These are phyloP conservation scores for Citeromyces siamensis DNA, from an alignment of 1,139 yeast species.

Conservation along the genomic window DNA sequence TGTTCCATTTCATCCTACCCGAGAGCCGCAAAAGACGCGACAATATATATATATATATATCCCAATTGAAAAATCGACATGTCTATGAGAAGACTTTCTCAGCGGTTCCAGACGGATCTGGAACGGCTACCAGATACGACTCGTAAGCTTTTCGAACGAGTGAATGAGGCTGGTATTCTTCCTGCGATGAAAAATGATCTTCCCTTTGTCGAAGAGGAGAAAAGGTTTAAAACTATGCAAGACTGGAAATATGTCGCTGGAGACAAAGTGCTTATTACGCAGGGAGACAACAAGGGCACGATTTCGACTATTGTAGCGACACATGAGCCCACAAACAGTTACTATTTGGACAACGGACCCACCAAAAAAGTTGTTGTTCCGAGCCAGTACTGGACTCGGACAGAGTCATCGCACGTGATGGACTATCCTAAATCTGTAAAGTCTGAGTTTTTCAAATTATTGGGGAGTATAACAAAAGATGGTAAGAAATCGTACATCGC, in stretches of 20 bases:
- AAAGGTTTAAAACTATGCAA: slow-evolving; percentile 23
- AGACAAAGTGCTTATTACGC: slow-evolving; percentile 51
- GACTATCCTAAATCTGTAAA: slow-evolving; percentile 45
- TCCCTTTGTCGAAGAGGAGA: slow-evolving; percentile 21
- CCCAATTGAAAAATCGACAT: background rate
- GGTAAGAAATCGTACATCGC: slow-evolving; percentile 57
- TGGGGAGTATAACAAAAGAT: slow-evolving; percentile 62
- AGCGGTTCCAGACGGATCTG: slow-evolving; percentile 8
- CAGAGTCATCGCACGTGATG: slow-evolving; percentile 58
- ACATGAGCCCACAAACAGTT: slow-evolving; percentile 35
- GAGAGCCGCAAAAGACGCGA: background rate
- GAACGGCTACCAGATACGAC: slow-evolving; percentile 15
- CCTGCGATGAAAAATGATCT: slow-evolving; percentile 17
- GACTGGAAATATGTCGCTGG: slow-evolving; percentile 47
- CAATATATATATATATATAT: slow-evolving; percentile 1
- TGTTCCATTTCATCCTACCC: too few relatives aligned
- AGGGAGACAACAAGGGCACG: slow-evolving; percentile 63
- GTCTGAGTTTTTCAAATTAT: slow-evolving; percentile 57
- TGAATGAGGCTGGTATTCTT: slow-evolving; percentile 15
- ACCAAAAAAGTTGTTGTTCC: slow-evolving; percentile 46
- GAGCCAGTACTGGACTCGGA: slow-evolving; percentile 58
- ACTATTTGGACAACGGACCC: slow-evolving; percentile 43
- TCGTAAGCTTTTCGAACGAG: slow-evolving; percentile 15
- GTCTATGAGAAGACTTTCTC: slow-evolving; percentile 1
- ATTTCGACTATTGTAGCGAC: slow-evolving; percentile 44